Evolutionary conservation across 345 rosid species (phyloP).

Genomic region (Syzygium jambos): DNA sequence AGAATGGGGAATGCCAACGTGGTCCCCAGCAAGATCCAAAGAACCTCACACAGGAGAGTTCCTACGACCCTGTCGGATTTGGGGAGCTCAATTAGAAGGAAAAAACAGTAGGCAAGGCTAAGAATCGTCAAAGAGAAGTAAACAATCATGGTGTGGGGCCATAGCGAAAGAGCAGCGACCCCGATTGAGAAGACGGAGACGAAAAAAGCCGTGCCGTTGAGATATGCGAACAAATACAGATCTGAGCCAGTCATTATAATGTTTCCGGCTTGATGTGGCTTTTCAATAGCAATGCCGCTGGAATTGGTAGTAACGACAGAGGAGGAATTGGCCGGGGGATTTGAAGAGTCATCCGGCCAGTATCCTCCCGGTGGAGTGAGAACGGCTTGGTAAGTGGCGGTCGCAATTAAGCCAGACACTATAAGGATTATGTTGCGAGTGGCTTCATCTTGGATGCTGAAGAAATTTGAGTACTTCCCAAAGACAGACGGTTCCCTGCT

Average conservation of each 20-base stretch:
- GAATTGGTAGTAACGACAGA: neutral
- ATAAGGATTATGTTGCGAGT: fast-evolving
- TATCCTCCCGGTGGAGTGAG: neutral
- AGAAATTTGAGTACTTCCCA: fast-evolving
- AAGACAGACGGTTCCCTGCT: fast-evolving
- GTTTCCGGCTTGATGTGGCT: neutral
- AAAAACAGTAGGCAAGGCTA: neutral
- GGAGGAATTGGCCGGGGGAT: neutral
- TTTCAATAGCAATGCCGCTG: neutral
- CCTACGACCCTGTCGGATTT: neutral
- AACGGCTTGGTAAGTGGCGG: neutral
- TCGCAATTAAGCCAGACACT: neutral
- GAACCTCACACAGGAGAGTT: fast-evolving
- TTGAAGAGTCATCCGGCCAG: neutral
- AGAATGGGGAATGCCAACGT: fast-evolving
- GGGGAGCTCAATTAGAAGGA: neutral
- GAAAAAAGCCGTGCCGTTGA: neutral
- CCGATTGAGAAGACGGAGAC: fast-evolving
- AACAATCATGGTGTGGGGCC: neutral
- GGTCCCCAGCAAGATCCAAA: fast-evolving
- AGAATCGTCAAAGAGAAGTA: neutral
- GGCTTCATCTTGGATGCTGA: fast-evolving
- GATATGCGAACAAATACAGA: fast-evolving
- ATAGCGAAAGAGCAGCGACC: neutral
- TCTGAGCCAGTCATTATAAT: neutral